Conservation (phyloP, 192 early-diverging fungal genomes). For the Jimgerdemannia lactiflua region DNA sequence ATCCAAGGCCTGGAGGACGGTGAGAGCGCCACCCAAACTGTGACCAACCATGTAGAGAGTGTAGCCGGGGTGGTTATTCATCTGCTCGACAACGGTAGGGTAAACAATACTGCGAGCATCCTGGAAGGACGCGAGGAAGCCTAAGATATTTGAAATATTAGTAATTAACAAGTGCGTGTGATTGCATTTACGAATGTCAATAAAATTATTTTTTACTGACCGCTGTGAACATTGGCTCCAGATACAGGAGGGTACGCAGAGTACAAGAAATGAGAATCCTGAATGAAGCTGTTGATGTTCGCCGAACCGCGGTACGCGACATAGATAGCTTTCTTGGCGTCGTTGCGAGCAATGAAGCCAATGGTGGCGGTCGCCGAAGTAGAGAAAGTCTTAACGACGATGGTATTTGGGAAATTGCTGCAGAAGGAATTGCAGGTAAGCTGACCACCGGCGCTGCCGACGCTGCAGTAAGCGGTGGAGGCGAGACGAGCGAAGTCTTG, state of each 20-base stretch:
- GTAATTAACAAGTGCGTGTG: neutral
- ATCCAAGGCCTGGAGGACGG: conserved; percentile 22
- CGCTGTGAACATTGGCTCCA: conserved; percentile 15
- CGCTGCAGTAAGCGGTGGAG: conserved; percentile 22
- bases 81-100: conserved; percentile 1
- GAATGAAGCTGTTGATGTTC: conserved; percentile 1
- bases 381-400: conserved; percentile 6
- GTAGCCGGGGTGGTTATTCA: conserved; percentile 16
- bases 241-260: conserved; percentile 15
- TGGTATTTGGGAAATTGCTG: conserved; percentile 11
- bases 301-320: conserved; percentile 18
- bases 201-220: neutral
- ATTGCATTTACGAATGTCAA: neutral
- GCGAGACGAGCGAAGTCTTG: conserved; percentile 12
- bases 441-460: neutral
- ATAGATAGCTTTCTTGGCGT: conserved; percentile 12
- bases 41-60: conserved; percentile 24
- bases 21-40: conserved; percentile 26
- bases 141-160: conserved; percentile 6
- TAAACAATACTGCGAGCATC: conserved; percentile 1
- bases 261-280: conserved; percentile 10
- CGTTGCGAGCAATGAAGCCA: conserved; percentile 17
- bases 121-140: conserved; percentile 15
- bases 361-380: conserved; percentile 9
- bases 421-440: conserved; percentile 16